A percentile compares a stretch with the other conserved stretches of the same genome.
Conservation (phyloP, 1,139 yeast species). For the Ogataea hybrid region DNA sequence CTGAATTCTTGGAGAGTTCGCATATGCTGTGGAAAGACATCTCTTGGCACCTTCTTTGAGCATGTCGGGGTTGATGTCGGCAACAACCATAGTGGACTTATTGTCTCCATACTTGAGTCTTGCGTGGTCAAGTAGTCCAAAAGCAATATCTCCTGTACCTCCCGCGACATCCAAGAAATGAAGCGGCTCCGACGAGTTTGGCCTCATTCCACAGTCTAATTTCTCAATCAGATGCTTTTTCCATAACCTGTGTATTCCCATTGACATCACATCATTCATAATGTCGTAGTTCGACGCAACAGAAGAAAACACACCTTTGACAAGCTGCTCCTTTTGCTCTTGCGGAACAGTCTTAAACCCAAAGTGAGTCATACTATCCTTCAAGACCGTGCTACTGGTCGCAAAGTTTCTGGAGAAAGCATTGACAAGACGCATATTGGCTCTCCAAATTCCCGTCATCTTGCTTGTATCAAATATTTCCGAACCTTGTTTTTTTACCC, state of each 20-base stretch:
- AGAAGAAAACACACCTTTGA: slow-evolving; percentile 86
- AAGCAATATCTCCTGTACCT: slow-evolving; percentile 98
- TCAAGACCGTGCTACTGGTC: slow-evolving; percentile 3
- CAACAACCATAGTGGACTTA: slow-evolving; percentile 79
- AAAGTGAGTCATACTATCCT: slow-evolving; percentile 70
- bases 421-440: slow-evolving; percentile 1
- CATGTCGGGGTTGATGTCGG: slow-evolving; percentile 97
- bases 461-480: not conserved
- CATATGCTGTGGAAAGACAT: slow-evolving; percentile 47
- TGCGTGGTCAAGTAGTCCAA: slow-evolving; percentile 91
- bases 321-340: slow-evolving; percentile 81
- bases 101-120: slow-evolving; percentile 73
- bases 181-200: slow-evolving; percentile 69
- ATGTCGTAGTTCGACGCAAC: slow-evolving; percentile 93
- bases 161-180: slow-evolving; percentile 96
- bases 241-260: slow-evolving; percentile 96
- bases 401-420: slow-evolving; percentile 3
- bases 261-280: slow-evolving; percentile 97
- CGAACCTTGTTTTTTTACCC: not conserved
- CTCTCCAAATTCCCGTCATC: slow-evolving; percentile 5
- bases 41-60: slow-evolving; percentile 86
- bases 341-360: slow-evolving; percentile 85
- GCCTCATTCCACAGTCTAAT: slow-evolving; percentile 91
- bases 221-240: slow-evolving; percentile 84
- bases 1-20: slow-evolving; percentile 56